These are phyloP conservation scores for Boeremia exigua DNA, from an alignment of 2,329 filamentous ascomycete genomes.

Conservation along the genomic window DNA sequence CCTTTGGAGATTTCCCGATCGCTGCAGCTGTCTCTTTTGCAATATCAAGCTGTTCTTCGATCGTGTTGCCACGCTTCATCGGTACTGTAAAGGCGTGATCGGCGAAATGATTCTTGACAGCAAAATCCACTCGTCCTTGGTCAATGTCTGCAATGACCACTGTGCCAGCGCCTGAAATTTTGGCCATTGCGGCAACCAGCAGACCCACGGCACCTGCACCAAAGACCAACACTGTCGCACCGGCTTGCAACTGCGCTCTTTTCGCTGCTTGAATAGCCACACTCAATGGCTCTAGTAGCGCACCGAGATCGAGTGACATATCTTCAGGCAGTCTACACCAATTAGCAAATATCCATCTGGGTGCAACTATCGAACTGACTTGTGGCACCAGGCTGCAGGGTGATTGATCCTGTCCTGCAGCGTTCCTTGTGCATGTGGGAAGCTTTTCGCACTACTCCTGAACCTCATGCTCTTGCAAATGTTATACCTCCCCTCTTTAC, in stretches of 20 bases:
- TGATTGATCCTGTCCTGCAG: constrained; percentile 68
- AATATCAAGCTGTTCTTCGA: constrained; percentile 61
- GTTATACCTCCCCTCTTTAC: constrained; percentile 65
- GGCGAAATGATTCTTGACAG: constrained; percentile 57
- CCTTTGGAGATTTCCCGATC: constrained; percentile 47
- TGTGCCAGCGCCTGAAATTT: constrained; percentile 59
- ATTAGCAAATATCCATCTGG: constrained; percentile 10
- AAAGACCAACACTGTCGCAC: constrained; percentile 62
- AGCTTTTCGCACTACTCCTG: constrained; percentile 64
- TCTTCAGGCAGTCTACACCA: constrained; percentile 54
- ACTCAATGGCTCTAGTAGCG: constrained; percentile 65
- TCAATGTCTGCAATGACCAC: constrained; percentile 69
- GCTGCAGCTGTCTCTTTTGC: constrained; percentile 58
- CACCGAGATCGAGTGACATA: constrained; percentile 62
- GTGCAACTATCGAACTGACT: constrained; percentile 33
- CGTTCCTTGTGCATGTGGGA: constrained; percentile 69
- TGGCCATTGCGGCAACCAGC: constrained; percentile 63
- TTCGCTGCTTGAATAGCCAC: constrained; percentile 66
- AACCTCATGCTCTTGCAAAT: constrained; percentile 66
- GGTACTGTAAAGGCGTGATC: constrained; percentile 54
- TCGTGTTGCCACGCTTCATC: constrained; percentile 53
- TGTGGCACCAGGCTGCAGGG: constrained; percentile 65
- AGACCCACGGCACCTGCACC: constrained; percentile 68
- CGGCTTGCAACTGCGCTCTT: constrained; percentile 56
- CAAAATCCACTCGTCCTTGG: constrained; percentile 61